These are phyloP conservation scores for Tricholoma hemisulphureum DNA, from an alignment of 768 basidiomycete genomes.

Conservation along the genomic window DNA sequence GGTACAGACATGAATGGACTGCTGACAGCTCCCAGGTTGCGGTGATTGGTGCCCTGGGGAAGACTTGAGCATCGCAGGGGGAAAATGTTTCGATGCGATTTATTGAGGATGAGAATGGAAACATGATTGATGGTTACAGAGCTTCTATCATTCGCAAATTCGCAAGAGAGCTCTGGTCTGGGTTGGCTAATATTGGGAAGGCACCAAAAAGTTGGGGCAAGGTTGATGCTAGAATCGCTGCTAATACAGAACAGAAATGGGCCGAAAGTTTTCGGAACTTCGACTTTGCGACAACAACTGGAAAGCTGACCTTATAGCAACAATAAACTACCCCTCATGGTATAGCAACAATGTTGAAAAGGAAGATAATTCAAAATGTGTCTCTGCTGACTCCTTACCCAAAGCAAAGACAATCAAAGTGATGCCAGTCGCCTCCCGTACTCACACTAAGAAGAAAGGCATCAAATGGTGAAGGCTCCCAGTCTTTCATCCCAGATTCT, in stretches of 20 bases:
- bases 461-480: no score
- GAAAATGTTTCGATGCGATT: background rate
- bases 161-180: background rate
- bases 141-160: background rate
- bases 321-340: constrained; percentile 5
- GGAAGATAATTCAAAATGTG: no score
- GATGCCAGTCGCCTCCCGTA: no score
- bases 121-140: background rate
- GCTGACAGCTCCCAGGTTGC: background rate
- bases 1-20: background rate
- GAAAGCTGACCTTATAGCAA: constrained; percentile 8
- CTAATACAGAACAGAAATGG: constrained; percentile 1
- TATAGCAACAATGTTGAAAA: no score
- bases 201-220: constrained; percentile 5
- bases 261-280: constrained; percentile 3
- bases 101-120: no score
- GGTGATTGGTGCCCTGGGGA: background rate
- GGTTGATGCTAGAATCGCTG: background rate
- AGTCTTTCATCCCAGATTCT: no score
- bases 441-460: no score
- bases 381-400: no score
- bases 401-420: constrained; percentile 6
- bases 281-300: constrained; percentile 11
- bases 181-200: background rate
- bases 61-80: background rate